phyloP scores from a whole-genome alignment of 169 alveolate genomes.

The Babesia gibsoni region DNA sequence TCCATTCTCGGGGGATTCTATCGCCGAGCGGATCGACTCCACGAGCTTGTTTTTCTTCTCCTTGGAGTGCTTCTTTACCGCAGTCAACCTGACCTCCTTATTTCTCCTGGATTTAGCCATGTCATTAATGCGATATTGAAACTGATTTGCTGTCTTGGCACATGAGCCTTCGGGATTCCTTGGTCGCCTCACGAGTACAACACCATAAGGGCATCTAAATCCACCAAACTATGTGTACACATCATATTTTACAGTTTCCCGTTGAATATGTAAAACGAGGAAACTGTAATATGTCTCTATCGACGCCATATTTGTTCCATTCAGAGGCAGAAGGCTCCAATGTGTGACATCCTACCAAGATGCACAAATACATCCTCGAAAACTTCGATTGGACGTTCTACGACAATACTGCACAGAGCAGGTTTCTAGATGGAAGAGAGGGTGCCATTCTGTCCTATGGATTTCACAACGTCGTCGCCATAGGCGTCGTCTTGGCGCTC shows the following conservation, averaged over 20 bases:
- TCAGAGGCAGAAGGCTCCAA: neutral
- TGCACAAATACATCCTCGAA: conserved; percentile 23
- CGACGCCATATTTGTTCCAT: neutral
- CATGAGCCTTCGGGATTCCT: neutral
- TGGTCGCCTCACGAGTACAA: neutral
- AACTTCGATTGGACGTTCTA: conserved; percentile 53
- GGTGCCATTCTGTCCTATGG: conserved; percentile 51
- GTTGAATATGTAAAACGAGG: neutral
- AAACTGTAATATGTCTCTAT: neutral
- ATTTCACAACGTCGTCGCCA: conserved; percentile 11
- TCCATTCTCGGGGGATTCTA: conserved; percentile 2
- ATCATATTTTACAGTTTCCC: too few species aligned
- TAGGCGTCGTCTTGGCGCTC: conserved; percentile 14
- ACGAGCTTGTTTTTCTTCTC: conserved; percentile 33
- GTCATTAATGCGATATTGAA: neutral
- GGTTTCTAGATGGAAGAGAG: conserved; percentile 38
- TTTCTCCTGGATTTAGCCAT: conserved; percentile 57
- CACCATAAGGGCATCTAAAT: neutral
- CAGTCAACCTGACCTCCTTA: conserved; percentile 9
- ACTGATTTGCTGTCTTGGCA: neutral
- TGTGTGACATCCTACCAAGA: neutral
- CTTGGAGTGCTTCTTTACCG: conserved; percentile 53
- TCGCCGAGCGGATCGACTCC: conserved; percentile 37
- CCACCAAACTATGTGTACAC: too few species aligned
- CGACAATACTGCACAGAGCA: conserved; percentile 32